Conservation (phyloP, 202 grass and related monocot genomes). For the Digitaria exilis region DNA sequence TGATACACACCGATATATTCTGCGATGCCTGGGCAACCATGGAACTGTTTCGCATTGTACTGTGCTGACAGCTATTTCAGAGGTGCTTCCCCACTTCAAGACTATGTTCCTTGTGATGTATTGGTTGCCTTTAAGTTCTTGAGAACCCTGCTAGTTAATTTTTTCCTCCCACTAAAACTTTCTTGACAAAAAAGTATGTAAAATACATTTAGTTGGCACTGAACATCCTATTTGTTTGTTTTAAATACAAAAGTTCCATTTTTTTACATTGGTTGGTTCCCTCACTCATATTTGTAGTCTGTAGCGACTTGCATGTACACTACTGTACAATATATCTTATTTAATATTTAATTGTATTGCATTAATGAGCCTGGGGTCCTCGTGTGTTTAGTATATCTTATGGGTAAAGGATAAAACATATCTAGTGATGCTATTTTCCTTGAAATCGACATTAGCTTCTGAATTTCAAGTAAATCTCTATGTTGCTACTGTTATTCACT, state of each 20-base stretch:
- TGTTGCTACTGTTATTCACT: slow-evolving; percentile 12
- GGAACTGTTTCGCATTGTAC: slow-evolving; percentile 67
- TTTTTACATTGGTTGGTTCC: slow-evolving; percentile 1
- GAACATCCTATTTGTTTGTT: slow-evolving; percentile 8
- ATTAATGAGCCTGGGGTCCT: background rate
- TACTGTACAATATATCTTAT: background rate
- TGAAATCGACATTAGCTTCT: slow-evolving; percentile 6
- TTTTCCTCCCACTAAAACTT: background rate
- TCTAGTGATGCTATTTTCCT: slow-evolving; percentile 7
- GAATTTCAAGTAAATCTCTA: slow-evolving; percentile 7
- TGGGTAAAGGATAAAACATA: background rate
- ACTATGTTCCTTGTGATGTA: slow-evolving; percentile 27
- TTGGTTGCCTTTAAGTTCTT: slow-evolving; percentile 28
- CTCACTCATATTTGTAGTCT: background rate
- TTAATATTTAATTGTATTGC: background rate
- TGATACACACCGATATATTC: slow-evolving; percentile 92
- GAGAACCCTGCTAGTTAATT: background rate
- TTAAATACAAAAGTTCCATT: background rate
- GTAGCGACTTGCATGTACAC: background rate
- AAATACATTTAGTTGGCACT: background rate
- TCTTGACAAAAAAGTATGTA: background rate
- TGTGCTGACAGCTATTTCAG: slow-evolving; percentile 86
- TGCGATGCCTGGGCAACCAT: slow-evolving; percentile 80
- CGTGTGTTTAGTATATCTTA: background rate
- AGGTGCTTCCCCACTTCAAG: slow-evolving; percentile 59